Percentiles rank a stretch among this genome's conserved stretches.
Conservation (phyloP, 345 rosid species). For the Salix suchowensis region DNA sequence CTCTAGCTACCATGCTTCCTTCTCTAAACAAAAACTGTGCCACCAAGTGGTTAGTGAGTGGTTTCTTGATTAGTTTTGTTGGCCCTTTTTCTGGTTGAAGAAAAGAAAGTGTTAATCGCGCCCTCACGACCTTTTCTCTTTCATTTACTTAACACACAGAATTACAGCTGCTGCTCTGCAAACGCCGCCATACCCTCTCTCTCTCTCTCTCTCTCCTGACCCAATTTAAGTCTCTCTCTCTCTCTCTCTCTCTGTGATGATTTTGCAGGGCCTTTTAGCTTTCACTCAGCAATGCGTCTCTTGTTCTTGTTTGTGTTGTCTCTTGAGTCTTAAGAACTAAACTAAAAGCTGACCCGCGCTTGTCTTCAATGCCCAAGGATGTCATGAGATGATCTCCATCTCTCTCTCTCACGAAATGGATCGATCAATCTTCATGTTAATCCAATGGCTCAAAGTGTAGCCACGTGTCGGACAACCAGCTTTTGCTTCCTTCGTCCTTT, state of each 20-base stretch:
- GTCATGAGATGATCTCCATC: constrained; percentile 17
- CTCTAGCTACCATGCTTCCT: no score
- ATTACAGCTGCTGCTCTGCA: constrained; percentile 49
- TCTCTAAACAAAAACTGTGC: neutral
- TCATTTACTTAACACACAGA: constrained; percentile 25
- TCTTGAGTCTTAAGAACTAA: constrained; percentile 12
- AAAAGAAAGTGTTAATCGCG: neutral
- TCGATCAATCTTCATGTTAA: constrained; percentile 12
- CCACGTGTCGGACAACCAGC: constrained; percentile 34
- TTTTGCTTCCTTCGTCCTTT: constrained; percentile 18
- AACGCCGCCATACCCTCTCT: constrained; percentile 62
- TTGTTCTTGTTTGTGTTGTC: no score
- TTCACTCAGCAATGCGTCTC: constrained; percentile 25
- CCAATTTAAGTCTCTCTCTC: constrained; percentile 36
- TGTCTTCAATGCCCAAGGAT: constrained; percentile 11
- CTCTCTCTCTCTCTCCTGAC: constrained; percentile 40
- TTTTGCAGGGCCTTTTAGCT: constrained; percentile 13
- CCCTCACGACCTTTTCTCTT: constrained; percentile 3
- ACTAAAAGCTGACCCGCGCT: constrained; percentile 6
- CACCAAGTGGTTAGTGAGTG: neutral
- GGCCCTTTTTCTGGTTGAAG: neutral
- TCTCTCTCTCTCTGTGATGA: constrained; percentile 21
- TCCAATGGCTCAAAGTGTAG: constrained; percentile 7
- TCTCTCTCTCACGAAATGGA: constrained; percentile 5
- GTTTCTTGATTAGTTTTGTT: neutral